Percentiles rank a stretch among this genome's conserved stretches.
Evolutionary conservation across 169 alveolate genomes (phyloP).

Genomic region (Eimeria mitis): DNA sequence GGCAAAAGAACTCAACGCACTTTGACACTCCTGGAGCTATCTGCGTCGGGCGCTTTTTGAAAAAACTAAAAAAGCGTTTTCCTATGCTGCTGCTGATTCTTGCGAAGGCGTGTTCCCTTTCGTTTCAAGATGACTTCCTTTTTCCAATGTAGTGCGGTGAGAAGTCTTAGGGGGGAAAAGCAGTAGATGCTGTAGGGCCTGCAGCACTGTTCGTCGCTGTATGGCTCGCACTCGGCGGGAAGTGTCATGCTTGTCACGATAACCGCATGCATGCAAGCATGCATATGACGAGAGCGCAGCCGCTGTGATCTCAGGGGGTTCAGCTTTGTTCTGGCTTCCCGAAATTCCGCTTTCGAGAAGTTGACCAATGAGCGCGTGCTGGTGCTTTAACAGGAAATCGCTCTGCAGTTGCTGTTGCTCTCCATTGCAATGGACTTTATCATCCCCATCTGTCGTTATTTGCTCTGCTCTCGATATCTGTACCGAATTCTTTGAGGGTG

Average conservation of each 20-base stretch:
- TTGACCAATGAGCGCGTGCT: not conserved
- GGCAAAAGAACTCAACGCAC: no score
- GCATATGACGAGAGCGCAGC: not conserved
- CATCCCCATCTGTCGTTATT: not conserved
- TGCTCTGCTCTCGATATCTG: not conserved
- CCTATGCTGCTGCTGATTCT: no score
- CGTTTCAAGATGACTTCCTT: not conserved
- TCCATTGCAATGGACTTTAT: not conserved
- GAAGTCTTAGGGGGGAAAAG: not conserved
- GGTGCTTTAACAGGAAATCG: not conserved
- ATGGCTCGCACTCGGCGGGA: not conserved
- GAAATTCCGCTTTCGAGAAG: not conserved
- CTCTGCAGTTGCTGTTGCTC: not conserved
- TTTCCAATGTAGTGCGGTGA: not conserved
- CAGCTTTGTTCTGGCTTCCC: not conserved
- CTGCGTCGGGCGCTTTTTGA: not conserved
- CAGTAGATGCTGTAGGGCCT: conserved; percentile 43
- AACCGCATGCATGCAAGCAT: not conserved
- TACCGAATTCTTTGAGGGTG: not conserved
- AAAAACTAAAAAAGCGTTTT: no score
- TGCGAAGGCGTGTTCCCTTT: not conserved
- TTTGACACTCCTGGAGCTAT: not conserved
- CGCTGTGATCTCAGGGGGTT: not conserved
- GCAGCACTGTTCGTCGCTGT: not conserved
- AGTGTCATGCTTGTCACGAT: not conserved